Conservation (phyloP, 176 grass and related monocot species). For the Ensete ventricosum region DNA sequence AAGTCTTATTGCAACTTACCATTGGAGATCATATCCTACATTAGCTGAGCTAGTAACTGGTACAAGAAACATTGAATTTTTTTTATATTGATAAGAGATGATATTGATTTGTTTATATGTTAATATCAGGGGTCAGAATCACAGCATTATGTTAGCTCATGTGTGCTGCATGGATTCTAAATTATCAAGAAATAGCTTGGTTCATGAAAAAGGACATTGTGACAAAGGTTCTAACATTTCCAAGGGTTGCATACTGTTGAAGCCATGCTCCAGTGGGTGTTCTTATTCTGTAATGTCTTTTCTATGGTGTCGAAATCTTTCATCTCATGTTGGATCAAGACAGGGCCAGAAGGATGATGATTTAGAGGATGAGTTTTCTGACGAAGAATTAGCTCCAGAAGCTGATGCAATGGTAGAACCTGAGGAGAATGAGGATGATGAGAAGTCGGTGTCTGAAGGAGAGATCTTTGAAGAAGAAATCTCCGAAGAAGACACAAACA, state of each 20-base stretch:
- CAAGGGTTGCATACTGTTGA: slow-evolving; percentile 24
- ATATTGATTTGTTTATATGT: slow-evolving; percentile 3
- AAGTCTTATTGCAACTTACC: too few species aligned
- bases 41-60: background rate
- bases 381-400: slow-evolving; percentile 46
- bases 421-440: slow-evolving; percentile 15
- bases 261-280: slow-evolving; percentile 5
- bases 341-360: slow-evolving; percentile 42
- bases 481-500: slow-evolving; percentile 34
- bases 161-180: slow-evolving; percentile 17
- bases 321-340: slow-evolving; percentile 48
- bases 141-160: slow-evolving; percentile 16
- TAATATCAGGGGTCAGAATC: slow-evolving; percentile 23
- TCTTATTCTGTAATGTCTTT: slow-evolving; percentile 24
- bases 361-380: slow-evolving; percentile 75
- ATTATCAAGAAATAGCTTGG: slow-evolving; percentile 20
- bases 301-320: slow-evolving; percentile 38
- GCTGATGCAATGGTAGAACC: slow-evolving; percentile 6
- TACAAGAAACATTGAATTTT: background rate
- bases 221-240: slow-evolving; percentile 18
- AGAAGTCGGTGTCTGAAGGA: slow-evolving; percentile 1
- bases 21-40: too few species aligned
- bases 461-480: slow-evolving; percentile 19
- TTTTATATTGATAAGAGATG: background rate
- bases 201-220: slow-evolving; percentile 20